phyloP scores from a whole-genome alignment of 2,329 filamentous ascomycete species.

The Thelonectria discophora region DNA sequence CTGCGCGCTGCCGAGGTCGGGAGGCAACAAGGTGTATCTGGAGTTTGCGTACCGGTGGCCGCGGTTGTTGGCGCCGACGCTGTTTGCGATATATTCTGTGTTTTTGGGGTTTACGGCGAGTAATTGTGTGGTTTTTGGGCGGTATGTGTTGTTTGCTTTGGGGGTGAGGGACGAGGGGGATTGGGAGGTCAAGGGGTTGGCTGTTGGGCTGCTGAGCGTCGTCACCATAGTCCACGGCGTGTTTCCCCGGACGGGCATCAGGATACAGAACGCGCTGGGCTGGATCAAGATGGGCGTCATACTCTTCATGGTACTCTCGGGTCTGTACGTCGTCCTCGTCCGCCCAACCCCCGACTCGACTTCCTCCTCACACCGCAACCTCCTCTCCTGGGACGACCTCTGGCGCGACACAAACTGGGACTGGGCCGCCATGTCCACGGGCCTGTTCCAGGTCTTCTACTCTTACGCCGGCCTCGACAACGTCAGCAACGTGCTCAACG shows the following conservation, averaged over 20 bases:
- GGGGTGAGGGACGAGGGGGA: slow-evolving; percentile 60
- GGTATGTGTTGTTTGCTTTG: slow-evolving; percentile 69
- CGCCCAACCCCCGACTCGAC: slow-evolving; percentile 40
- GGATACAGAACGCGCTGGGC: slow-evolving; percentile 68
- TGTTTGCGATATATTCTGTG: slow-evolving; percentile 71
- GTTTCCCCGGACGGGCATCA: slow-evolving; percentile 65
- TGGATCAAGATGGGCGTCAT: slow-evolving; percentile 71
- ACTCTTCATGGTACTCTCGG: slow-evolving; percentile 68
- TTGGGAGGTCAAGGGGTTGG: slow-evolving; percentile 62
- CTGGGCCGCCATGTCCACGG: slow-evolving; percentile 72
- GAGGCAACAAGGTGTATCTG: slow-evolving; percentile 75
- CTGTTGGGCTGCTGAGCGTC: slow-evolving; percentile 62
- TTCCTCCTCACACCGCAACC: slow-evolving; percentile 12
- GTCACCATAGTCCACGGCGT: slow-evolving; percentile 69
- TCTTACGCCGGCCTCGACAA: slow-evolving; percentile 74
- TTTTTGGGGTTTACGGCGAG: slow-evolving; percentile 73
- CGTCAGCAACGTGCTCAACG: slow-evolving; percentile 75
- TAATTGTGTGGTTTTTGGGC: slow-evolving; percentile 75
- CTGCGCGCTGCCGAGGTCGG: slow-evolving; percentile 74
- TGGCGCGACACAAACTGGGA: slow-evolving; percentile 75
- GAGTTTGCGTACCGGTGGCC: slow-evolving; percentile 73
- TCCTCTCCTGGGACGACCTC: slow-evolving; percentile 59
- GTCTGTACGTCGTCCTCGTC: slow-evolving; percentile 65
- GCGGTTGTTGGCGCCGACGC: slow-evolving; percentile 68
- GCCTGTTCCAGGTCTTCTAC: slow-evolving; percentile 74